A percentile compares a stretch with the other conserved stretches of the same genome.
Evolutionary conservation across 441 rosid species (phyloP).

Genomic region (Corymbia calophylla): DNA sequence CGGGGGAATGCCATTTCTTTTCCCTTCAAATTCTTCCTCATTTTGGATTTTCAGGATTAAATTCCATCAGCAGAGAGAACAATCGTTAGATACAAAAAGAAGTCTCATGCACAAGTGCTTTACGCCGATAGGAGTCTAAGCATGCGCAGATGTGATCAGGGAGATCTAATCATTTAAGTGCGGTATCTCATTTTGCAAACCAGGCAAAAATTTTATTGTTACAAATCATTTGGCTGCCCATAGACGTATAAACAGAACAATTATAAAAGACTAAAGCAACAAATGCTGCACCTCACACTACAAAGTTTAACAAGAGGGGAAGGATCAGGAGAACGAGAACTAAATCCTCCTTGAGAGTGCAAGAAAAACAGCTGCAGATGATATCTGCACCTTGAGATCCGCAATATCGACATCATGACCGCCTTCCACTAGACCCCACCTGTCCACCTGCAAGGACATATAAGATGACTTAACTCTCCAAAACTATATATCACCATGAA

Average conservation of each 20-base stretch:
- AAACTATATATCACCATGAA: background rate
- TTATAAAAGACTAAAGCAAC: background rate
- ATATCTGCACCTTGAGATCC: slow-evolving; percentile 86
- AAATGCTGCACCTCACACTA: background rate
- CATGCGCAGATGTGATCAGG: background rate
- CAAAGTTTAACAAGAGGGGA: background rate
- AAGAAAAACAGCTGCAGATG: slow-evolving; percentile 85
- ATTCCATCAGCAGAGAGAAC: background rate
- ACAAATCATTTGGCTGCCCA: background rate
- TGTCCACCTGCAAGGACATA: slow-evolving; percentile 53
- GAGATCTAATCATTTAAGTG: background rate
- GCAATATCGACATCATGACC: slow-evolving; percentile 96
- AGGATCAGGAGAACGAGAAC: background rate
- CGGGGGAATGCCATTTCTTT: background rate
- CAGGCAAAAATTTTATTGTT: background rate
- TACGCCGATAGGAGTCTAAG: background rate
- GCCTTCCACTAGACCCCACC: slow-evolving; percentile 97
- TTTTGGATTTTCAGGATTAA: background rate
- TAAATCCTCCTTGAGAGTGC: slow-evolving; percentile 58
- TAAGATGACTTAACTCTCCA: background rate
- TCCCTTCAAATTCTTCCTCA: background rate
- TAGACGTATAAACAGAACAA: background rate
- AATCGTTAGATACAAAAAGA: background rate
- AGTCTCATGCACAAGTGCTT: background rate
- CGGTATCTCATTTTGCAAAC: background rate